Percentiles rank a stretch among this genome's conserved stretches.
Conservation (phyloP, 495 filamentous ascomycete genomes). For the Daldinia caldariorum region DNA sequence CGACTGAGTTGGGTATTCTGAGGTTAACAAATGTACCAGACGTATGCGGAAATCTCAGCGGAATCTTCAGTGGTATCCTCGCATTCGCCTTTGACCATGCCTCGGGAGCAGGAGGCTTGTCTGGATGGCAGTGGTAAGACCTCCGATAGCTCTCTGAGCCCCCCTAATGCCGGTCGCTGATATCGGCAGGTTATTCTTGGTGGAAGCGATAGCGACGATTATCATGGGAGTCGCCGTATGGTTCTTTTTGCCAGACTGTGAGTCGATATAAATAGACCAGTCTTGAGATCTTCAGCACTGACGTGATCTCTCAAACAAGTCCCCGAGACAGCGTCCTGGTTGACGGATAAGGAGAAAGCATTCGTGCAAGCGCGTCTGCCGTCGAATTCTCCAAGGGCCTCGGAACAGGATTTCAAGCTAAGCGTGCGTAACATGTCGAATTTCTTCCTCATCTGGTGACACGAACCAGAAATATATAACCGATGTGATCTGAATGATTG, state of each 20-base stretch:
- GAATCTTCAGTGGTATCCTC: constrained; percentile 54
- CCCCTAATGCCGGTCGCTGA: neutral
- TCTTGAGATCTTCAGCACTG: neutral
- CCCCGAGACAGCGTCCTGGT: constrained; percentile 53
- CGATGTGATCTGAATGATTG: neutral
- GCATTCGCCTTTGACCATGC: constrained; percentile 54
- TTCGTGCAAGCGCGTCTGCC: constrained; percentile 58
- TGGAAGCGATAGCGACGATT: constrained; percentile 53
- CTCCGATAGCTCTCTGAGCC: neutral
- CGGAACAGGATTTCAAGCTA: constrained; percentile 53
- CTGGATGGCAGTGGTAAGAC: constrained; percentile 56
- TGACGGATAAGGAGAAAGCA: constrained; percentile 53
- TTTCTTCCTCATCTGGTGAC: neutral
- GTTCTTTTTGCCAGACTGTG: constrained; percentile 56
- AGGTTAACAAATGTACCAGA: constrained; percentile 23
- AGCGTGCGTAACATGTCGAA: constrained; percentile 8
- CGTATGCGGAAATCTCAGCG: constrained; percentile 47
- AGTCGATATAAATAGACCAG: constrained; percentile 1
- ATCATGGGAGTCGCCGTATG: constrained; percentile 48
- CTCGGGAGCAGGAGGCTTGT: constrained; percentile 48
- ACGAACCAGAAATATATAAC: neutral
- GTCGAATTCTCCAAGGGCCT: constrained; percentile 50
- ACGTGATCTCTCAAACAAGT: constrained; percentile 40
- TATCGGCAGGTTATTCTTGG: constrained; percentile 49
- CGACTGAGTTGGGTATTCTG: neutral